These are phyloP conservation scores for Zangia roseola DNA, from an alignment of 768 basidiomycete genomes.

Conservation along the genomic window DNA sequence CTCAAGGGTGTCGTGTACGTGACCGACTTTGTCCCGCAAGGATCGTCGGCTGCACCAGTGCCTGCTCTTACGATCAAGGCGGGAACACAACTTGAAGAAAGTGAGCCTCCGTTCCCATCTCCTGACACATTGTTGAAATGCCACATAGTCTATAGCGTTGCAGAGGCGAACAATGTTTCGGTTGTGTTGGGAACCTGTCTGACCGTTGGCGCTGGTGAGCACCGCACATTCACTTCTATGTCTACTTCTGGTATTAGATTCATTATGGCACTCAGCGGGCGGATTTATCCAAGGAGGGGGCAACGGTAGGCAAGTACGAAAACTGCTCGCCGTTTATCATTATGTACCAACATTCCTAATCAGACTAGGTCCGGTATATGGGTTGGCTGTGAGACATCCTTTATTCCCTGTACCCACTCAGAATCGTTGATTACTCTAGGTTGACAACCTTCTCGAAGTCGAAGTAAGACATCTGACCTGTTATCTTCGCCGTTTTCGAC, in stretches of 20 bases:
- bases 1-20: constrained; percentile 14
- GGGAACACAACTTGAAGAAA: constrained; percentile 12
- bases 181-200: constrained; percentile 18
- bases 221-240: no score
- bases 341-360: not conserved
- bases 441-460: constrained; percentile 46
- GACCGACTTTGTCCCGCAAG: constrained; percentile 19
- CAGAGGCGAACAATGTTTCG: constrained; percentile 12
- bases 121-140: no score
- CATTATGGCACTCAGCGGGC: constrained; percentile 20
- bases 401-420: not conserved
- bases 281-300: constrained; percentile 51
- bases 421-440: constrained; percentile 25
- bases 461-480: constrained; percentile 8
- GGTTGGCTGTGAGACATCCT: not conserved
- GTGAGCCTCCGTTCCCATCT: constrained; percentile 1
- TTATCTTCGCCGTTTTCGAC: not conserved
- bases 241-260: no score
- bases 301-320: constrained; percentile 32
- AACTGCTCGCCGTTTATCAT: not conserved
- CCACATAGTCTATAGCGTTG: constrained; percentile 16
- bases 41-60: constrained; percentile 13
- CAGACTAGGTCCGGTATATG: constrained; percentile 19
- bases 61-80: constrained; percentile 20
- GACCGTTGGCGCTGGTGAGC: constrained; percentile 21